Conservation (phyloP, 2,329 filamentous ascomycete species). For the Diplodia scrobiculata region DNA sequence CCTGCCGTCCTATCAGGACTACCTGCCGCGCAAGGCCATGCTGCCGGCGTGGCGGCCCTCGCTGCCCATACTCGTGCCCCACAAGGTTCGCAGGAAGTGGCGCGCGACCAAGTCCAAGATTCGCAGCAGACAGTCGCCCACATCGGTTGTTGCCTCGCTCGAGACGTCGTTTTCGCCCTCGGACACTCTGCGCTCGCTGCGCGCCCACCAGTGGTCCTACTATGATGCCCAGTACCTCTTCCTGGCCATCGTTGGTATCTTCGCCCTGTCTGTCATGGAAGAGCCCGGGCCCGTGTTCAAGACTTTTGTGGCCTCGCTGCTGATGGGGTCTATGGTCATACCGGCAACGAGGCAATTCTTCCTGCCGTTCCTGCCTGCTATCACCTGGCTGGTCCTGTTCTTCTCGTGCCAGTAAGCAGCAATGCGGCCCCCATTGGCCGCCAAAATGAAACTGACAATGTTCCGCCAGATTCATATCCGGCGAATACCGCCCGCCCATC, state of each 20-base stretch:
- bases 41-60: constrained; percentile 28
- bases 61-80: constrained; percentile 54
- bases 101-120: constrained; percentile 64
- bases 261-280: constrained; percentile 80
- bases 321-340: constrained; percentile 72
- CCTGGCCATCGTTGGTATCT: constrained; percentile 70
- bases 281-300: constrained; percentile 76
- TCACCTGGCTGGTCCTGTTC: constrained; percentile 86
- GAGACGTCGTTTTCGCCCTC: constrained; percentile 80
- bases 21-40: constrained; percentile 27
- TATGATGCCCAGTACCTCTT: constrained; percentile 85
- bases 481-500: constrained; percentile 85
- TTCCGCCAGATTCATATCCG: constrained; percentile 74
- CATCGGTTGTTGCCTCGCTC: constrained; percentile 72
- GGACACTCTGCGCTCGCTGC: constrained; percentile 74
- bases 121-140: constrained; percentile 65
- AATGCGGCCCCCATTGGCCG: constrained; percentile 12
- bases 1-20: constrained; percentile 28
- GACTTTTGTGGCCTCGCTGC: constrained; percentile 67
- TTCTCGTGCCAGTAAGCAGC: constrained; percentile 83
- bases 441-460: constrained; percentile 3
- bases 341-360: constrained; percentile 90
- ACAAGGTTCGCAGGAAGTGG: constrained; percentile 67
- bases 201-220: constrained; percentile 75
- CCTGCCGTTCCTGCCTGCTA: constrained; percentile 80